A percentile compares a stretch with the other conserved stretches of the same genome.
Evolutionary conservation across 768 basidiomycete genomes (phyloP).

Genomic region (Phylloporus scabripes): DNA sequence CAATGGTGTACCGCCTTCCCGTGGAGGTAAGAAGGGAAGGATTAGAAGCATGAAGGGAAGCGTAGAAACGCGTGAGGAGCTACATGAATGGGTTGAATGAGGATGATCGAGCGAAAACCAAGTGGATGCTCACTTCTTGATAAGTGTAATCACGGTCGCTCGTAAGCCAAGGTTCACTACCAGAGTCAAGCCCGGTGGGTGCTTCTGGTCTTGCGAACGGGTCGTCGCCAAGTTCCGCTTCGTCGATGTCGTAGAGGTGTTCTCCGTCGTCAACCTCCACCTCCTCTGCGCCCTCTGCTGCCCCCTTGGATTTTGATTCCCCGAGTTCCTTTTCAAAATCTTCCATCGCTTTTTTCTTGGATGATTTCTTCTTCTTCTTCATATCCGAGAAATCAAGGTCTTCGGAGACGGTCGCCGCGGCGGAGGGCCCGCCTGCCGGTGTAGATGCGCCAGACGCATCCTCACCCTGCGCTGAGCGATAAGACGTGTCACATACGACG

Average conservation of each 20-base stretch:
- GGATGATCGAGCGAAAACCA: background rate
- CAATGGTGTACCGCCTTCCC: slow-evolving; percentile 95
- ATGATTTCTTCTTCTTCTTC: slow-evolving; percentile 93
- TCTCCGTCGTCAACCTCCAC: slow-evolving; percentile 56
- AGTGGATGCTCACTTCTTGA: slow-evolving; percentile 58
- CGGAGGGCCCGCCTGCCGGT: slow-evolving; percentile 39
- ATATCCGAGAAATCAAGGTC: slow-evolving; percentile 94
- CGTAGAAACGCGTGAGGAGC: slow-evolving; percentile 93
- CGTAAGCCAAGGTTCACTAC: slow-evolving; percentile 84
- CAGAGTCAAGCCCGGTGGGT: slow-evolving; percentile 61
- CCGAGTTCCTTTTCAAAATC: slow-evolving; percentile 92
- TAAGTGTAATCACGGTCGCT: slow-evolving; percentile 97
- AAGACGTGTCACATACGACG: background rate
- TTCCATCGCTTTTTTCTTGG: slow-evolving; percentile 89
- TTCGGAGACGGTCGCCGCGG: slow-evolving; percentile 47
- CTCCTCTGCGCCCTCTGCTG: slow-evolving; percentile 54
- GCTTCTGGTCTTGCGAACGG: slow-evolving; percentile 62
- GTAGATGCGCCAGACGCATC: slow-evolving; percentile 67
- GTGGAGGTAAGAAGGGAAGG: slow-evolving; percentile 80
- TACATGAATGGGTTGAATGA: slow-evolving; percentile 25
- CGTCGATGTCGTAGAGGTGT: slow-evolving; percentile 65
- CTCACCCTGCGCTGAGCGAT: slow-evolving; percentile 38
- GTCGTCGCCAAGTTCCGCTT: slow-evolving; percentile 84
- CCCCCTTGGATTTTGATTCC: slow-evolving; percentile 60
- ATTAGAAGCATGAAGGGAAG: slow-evolving; percentile 87